phyloP scores from a whole-genome alignment of 2,329 filamentous ascomycete species.

The Monosporascus sp. region DNA sequence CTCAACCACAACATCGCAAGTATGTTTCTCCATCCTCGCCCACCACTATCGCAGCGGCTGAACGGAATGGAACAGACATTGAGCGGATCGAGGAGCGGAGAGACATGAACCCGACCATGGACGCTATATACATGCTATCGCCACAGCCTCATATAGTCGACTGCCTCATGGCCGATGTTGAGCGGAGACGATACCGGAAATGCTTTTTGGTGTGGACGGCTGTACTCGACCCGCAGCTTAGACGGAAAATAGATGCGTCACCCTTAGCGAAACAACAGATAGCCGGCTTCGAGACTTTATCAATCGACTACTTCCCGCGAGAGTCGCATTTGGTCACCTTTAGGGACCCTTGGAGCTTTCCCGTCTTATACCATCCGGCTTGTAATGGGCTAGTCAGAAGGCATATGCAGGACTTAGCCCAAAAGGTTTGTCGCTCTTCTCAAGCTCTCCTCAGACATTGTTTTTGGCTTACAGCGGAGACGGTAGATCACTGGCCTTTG shows the following conservation, averaged over 20 bases:
- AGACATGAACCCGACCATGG: conserved; percentile 80
- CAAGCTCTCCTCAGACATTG: background rate
- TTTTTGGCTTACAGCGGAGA: conserved; percentile 9
- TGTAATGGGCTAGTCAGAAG: conserved; percentile 79
- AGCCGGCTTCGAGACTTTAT: conserved; percentile 73
- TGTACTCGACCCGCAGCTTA: conserved; percentile 64
- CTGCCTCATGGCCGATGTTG: conserved; percentile 88
- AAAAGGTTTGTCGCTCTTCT: conserved; percentile 58
- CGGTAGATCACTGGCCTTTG: conserved; percentile 76
- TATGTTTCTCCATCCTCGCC: conserved; percentile 39
- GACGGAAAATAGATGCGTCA: conserved; percentile 69
- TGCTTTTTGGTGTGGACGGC: conserved; percentile 81
- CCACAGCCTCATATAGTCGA: conserved; percentile 86
- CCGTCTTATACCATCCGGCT: conserved; percentile 80
- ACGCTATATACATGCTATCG: conserved; percentile 88
- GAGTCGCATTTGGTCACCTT: conserved; percentile 92
- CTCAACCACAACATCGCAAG: conserved; percentile 95
- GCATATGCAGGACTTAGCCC: conserved; percentile 80
- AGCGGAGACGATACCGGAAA: conserved; percentile 73
- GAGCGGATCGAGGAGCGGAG: conserved; percentile 87
- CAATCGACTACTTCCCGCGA: conserved; percentile 83
- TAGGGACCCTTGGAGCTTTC: conserved; percentile 92
- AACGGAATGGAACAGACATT: conserved; percentile 59
- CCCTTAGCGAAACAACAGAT: conserved; percentile 67
- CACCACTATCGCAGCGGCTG: conserved; percentile 18